These are phyloP conservation scores for Musa beccarii DNA, from an alignment of 176 grass and related monocot species.

Conservation along the genomic window DNA sequence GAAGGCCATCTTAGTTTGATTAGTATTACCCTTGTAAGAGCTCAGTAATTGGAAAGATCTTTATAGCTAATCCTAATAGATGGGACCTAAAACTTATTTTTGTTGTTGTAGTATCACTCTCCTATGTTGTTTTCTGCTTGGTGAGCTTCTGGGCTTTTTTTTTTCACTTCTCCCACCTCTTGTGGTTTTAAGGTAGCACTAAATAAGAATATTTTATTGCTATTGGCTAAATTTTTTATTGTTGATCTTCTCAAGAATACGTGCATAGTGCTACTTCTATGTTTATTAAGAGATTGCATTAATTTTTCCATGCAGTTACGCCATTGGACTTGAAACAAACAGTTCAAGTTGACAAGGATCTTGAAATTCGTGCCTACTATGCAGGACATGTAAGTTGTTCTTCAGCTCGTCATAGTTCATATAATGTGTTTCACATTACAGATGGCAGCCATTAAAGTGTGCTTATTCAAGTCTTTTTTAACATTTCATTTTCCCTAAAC, in stretches of 20 bases:
- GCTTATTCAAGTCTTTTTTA: not conserved
- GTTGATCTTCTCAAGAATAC: not conserved
- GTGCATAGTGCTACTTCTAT: not conserved
- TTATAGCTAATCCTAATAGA: no score
- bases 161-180: no score
- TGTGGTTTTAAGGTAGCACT: no score
- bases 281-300: not conserved
- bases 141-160: no score
- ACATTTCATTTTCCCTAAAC: not conserved
- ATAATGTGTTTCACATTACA: not conserved
- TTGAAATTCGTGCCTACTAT: constrained; percentile 86
- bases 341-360: constrained; percentile 84
- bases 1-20: no score
- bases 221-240: not conserved
- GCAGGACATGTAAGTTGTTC: constrained; percentile 73
- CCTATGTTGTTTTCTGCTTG: no score
- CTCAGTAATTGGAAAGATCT: no score
- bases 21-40: no score
- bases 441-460: not conserved
- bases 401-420: not conserved
- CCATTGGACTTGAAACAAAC: constrained; percentile 87
- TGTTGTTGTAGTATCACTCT: no score
- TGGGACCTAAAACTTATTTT: no score
- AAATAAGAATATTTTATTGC: no score
- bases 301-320: constrained; percentile 46